phyloP scores from a whole-genome alignment of 1,284 basidiomycete genomes.

The Trichosporon sp. region DNA sequence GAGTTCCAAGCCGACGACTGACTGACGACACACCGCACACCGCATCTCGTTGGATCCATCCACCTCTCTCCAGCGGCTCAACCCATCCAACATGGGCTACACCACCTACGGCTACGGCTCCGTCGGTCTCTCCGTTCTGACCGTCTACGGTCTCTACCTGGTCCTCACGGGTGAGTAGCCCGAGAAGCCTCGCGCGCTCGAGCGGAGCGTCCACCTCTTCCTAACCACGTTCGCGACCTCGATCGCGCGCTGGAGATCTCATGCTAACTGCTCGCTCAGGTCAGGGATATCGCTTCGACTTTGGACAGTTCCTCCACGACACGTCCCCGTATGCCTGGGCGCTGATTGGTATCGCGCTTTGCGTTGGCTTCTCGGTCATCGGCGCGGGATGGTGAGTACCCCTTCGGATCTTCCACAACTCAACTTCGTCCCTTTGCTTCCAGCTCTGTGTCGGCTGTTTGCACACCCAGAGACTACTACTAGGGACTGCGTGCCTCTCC shows the following conservation, averaged over 20 bases:
- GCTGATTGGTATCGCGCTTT: conserved; percentile 81
- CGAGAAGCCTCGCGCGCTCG: not conserved
- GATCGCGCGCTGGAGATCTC: not conserved
- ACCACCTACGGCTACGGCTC: conserved; percentile 4
- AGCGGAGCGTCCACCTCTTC: not conserved
- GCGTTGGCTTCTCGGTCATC: conserved; percentile 86
- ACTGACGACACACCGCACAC: conserved; percentile 1
- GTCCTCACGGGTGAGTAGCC: conserved; percentile 68
- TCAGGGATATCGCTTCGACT: conserved; percentile 84
- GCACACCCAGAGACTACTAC: too few relatives aligned
- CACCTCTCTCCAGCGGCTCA: not conserved
- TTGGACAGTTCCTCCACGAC: conserved; percentile 86
- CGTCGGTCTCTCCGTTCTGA: conserved; percentile 40
- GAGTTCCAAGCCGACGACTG: not conserved
- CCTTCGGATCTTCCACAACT: not conserved
- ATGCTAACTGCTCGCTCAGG: conserved; percentile 52
- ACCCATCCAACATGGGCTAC: conserved; percentile 15
- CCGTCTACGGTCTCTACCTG: conserved; percentile 73
- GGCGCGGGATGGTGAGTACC: conserved; percentile 81
- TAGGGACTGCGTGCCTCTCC: too few relatives aligned
- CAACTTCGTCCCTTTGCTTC: too few relatives aligned
- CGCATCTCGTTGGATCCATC: not conserved
- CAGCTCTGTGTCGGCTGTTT: too few relatives aligned
- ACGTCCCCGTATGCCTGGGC: conserved; percentile 93
- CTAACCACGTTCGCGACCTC: not conserved